Conservation (phyloP, 352 stramenopile genomes). For the Phytophthora sp. region DNA sequence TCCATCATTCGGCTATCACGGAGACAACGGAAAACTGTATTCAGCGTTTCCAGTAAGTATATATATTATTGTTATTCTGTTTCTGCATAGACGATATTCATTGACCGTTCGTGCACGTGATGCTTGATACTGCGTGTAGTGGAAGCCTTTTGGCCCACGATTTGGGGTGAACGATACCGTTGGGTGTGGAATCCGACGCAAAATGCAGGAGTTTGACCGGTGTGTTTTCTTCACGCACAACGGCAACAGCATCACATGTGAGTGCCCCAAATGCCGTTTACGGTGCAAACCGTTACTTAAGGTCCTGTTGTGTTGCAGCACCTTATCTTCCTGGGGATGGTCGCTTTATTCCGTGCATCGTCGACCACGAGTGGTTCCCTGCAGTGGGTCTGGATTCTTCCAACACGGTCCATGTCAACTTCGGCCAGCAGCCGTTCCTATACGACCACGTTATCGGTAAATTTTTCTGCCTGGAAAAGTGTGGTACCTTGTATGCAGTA, state of each 20-base stretch:
- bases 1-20: constrained; percentile 79
- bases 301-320: not conserved
- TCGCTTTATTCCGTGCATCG: constrained; percentile 29
- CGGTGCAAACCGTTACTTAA: constrained; percentile 5
- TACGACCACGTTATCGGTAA: constrained; percentile 43
- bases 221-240: constrained; percentile 80
- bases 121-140: constrained; percentile 31
- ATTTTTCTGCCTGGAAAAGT: not conserved
- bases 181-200: constrained; percentile 64
- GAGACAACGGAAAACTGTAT: constrained; percentile 78
- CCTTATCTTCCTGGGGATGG: constrained; percentile 18
- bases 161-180: constrained; percentile 74
- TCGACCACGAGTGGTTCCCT: constrained; percentile 61
- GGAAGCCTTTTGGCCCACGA: constrained; percentile 45
- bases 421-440: constrained; percentile 71
- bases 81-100: no score
- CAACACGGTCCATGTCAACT: constrained; percentile 80
- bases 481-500: not conserved
- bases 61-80: not conserved
- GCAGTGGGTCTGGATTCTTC: constrained; percentile 78
- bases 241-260: constrained; percentile 50
- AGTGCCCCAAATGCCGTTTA: constrained; percentile 7
- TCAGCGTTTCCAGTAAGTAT: constrained; percentile 45
- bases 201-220: constrained; percentile 30
- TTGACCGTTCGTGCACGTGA: constrained; percentile 6